These are phyloP conservation scores for Schizopora paradoxa DNA, from an alignment of 1,284 basidiomycete genomes.

Conservation along the genomic window DNA sequence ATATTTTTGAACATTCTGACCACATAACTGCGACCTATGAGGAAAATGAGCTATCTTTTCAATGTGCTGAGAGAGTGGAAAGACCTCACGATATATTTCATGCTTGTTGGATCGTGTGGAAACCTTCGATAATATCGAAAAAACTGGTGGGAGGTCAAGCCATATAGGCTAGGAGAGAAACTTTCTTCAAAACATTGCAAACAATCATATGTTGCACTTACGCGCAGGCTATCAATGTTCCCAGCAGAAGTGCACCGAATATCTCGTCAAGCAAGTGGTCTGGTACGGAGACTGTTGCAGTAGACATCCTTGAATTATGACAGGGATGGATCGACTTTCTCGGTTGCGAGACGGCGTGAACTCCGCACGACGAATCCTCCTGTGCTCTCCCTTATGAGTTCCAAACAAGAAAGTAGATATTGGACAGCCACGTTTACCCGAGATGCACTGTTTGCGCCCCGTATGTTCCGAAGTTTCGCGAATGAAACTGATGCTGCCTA, in stretches of 20 bases:
- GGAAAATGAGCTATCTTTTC: not conserved
- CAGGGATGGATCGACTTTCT: no score
- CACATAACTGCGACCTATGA: not conserved
- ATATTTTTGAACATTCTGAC: not conserved
- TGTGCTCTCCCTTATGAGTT: no score
- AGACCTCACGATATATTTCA: constrained; percentile 1
- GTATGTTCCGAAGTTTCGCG: no score
- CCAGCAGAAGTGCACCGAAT: constrained; percentile 1
- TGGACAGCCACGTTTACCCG: no score
- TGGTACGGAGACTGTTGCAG: no score
- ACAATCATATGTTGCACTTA: not conserved
- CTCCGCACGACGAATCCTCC: no score
- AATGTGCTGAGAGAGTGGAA: not conserved
- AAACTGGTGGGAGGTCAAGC: constrained; percentile 5
- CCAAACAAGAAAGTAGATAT: no score
- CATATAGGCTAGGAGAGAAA: not conserved
- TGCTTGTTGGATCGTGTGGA: not conserved
- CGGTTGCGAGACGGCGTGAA: no score
- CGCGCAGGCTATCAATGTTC: constrained; percentile 1
- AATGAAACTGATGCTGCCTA: no score
- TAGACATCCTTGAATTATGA: no score
- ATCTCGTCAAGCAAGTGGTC: not conserved
- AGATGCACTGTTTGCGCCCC: no score
- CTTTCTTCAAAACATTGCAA: no score
- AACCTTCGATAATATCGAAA: constrained; percentile 6